phyloP scores from a whole-genome alignment of 345 rosid genomes.

The Eucalyptus polybractea region DNA sequence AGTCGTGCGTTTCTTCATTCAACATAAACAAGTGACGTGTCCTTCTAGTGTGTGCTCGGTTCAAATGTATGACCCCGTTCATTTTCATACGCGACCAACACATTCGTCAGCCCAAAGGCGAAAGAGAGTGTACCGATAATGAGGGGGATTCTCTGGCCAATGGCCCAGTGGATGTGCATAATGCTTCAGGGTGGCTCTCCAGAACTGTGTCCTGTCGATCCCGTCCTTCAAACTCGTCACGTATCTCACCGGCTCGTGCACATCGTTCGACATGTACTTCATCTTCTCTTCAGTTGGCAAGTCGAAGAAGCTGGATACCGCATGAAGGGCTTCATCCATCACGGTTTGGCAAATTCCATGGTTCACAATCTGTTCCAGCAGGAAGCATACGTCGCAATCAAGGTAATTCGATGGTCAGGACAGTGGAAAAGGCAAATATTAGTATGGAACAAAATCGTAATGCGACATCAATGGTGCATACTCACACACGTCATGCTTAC shows the following conservation, averaged over 20 bases:
- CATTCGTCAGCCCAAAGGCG: background rate
- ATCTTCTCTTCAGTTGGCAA: constrained; percentile 30
- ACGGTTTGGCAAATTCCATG: constrained; percentile 37
- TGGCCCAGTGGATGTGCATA: constrained; percentile 48
- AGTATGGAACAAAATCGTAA: background rate
- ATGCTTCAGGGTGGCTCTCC: constrained; percentile 64
- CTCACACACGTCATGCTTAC: constrained; percentile 2
- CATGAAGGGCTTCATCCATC: constrained; percentile 29
- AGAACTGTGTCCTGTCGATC: constrained; percentile 28
- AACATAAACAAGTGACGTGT: background rate
- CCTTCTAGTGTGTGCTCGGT: background rate
- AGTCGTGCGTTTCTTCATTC: background rate
- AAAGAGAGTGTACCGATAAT: constrained; percentile 16
- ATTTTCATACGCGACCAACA: background rate
- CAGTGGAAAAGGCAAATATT: background rate
- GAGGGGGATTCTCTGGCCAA: constrained; percentile 56
- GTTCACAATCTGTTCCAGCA: constrained; percentile 25
- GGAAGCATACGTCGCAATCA: background rate
- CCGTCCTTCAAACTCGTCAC: constrained; percentile 49
- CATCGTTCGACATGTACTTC: constrained; percentile 38
- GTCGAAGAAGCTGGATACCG: constrained; percentile 28
- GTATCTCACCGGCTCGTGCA: constrained; percentile 44
- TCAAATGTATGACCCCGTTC: background rate
- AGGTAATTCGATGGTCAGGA: background rate
- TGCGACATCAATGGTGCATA: background rate